A percentile compares a stretch with the other conserved stretches of the same genome.
These are phyloP conservation scores for Apiosordaria backusii DNA, from an alignment of 495 filamentous ascomycete genomes.

Conservation along the genomic window DNA sequence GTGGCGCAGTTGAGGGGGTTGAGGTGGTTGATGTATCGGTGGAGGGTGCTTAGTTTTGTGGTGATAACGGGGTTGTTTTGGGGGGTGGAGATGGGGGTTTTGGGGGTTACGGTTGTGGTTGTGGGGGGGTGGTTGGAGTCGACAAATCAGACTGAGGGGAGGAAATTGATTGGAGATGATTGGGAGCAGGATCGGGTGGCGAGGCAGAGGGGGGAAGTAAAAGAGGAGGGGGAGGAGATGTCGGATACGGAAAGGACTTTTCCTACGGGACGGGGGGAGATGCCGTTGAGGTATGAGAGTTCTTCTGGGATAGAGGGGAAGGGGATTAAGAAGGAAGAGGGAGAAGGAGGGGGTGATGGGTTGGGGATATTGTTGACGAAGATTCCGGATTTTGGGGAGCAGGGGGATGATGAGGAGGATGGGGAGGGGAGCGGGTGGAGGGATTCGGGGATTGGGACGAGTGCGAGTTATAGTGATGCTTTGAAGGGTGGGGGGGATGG, in stretches of 20 bases:
- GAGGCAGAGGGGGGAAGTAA: slow-evolving; percentile 15
- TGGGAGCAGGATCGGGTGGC: neutral
- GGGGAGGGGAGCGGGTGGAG: slow-evolving; percentile 29
- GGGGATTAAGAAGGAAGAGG: slow-evolving; percentile 31
- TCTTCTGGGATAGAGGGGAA: neutral
- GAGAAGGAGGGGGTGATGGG: slow-evolving; percentile 15
- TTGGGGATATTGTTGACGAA: slow-evolving; percentile 5
- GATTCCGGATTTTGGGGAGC: slow-evolving; percentile 21
- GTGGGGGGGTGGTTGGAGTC: slow-evolving; percentile 3
- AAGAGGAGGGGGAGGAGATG: slow-evolving; percentile 22
- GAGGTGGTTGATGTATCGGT: slow-evolving; percentile 81
- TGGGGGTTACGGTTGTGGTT: slow-evolving; percentile 40
- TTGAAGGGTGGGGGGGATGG: slow-evolving; percentile 23
- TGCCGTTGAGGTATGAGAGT: slow-evolving; percentile 42
- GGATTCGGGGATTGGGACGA: slow-evolving; percentile 49
- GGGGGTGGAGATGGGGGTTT: slow-evolving; percentile 62
- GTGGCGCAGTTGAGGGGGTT: slow-evolving; percentile 70
- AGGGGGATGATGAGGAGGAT: slow-evolving; percentile 38
- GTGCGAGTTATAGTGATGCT: slow-evolving; percentile 45
- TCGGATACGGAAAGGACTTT: slow-evolving; percentile 48
- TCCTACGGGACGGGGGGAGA: slow-evolving; percentile 51
- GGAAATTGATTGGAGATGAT: neutral
- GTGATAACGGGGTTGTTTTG: slow-evolving; percentile 70
- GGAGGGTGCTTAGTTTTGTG: slow-evolving; percentile 64
- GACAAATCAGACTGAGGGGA: slow-evolving; percentile 3